phyloP scores from a whole-genome alignment of 495 filamentous ascomycete genomes.

The Aspergillus indologenus region DNA sequence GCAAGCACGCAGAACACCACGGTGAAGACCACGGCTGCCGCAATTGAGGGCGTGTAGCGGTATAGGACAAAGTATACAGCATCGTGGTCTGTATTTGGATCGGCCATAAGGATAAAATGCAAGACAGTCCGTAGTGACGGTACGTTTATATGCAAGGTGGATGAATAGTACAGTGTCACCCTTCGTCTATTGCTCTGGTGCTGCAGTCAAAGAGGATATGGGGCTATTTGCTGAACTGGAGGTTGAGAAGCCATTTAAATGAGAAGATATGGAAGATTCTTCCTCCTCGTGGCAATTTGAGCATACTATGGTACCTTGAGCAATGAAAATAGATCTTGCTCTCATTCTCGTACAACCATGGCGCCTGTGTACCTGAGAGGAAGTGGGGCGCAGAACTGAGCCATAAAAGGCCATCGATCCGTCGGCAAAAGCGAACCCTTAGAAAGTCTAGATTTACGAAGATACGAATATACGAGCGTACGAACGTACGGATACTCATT shows the following conservation, averaged over 20 bases:
- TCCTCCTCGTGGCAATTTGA: too few relatives aligned
- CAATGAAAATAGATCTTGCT: neutral
- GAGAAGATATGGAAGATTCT: too few relatives aligned
- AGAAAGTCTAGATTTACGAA: neutral
- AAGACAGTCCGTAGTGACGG: neutral
- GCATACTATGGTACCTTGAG: too few relatives aligned
- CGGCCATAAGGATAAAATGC: neutral
- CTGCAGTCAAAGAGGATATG: neutral
- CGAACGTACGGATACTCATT: neutral
- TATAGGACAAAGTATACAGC: constrained; percentile 16
- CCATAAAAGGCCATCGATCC: neutral
- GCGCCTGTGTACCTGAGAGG: too few relatives aligned
- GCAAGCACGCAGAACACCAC: constrained; percentile 45
- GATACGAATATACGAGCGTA: neutral
- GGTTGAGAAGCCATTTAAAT: too few relatives aligned
- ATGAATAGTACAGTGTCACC: too few relatives aligned
- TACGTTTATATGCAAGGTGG: neutral
- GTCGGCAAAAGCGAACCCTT: neutral
- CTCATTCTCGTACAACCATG: too few relatives aligned
- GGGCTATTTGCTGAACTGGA: too few relatives aligned
- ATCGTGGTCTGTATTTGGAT: neutral
- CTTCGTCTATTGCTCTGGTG: too few relatives aligned
- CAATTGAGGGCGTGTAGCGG: constrained; percentile 41
- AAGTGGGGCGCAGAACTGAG: neutral
- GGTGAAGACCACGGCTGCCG: constrained; percentile 47